Evolutionary conservation across 805 yeast species (phyloP), one percentile per base, ranked within the genome.

Genomic region (Monosporozyma servazzii): DNA sequence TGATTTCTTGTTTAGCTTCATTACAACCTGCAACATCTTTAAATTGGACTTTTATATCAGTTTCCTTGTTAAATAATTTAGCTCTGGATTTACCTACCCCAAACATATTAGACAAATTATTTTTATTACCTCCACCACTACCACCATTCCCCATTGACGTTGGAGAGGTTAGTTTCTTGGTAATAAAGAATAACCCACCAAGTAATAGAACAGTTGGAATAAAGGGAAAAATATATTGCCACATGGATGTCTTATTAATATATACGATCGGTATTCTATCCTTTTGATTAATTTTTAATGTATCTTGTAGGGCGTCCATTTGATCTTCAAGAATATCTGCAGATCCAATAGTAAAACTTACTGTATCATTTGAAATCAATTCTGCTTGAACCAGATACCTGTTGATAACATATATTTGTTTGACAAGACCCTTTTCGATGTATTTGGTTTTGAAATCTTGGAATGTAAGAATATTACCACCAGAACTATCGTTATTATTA

Each of bases 1-100:
- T 86, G 58, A 89, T 88, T 71, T 89, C 97, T 64, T 84, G 91
- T 64, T 89, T 89, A 18, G 96, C 93, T 68, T 89, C 97, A 59
- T 87, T 88, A 74, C 91, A 85, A 25, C 97, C 97, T 1, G 97
- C 97, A 50, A 89, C 96, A 64, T 90, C 96, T 55, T 80, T 82
- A 65, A 90, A 89, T 56, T 80, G 82, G 48, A 87, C 81, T 61
- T 86, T 86, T 54, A 89, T 86, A 55, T 86, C 89, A 4, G 85
- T 82, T 59, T 86, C 91, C 59, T 86, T 87, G 68, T 88, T 86
- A 72, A 85, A 88, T 53, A 81, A 72, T 67, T 86, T 86, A 39
- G 93, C 93, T 58, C 79, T 83, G 17, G 87, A 79, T 65, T 86
- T 86, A 29, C 91, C 89, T 47, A 84, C 81, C 51, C 84, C 82